These are phyloP conservation scores for Naganishia sp. DNA, from an alignment of 1,284 basidiomycete species.

Conservation along the genomic window DNA sequence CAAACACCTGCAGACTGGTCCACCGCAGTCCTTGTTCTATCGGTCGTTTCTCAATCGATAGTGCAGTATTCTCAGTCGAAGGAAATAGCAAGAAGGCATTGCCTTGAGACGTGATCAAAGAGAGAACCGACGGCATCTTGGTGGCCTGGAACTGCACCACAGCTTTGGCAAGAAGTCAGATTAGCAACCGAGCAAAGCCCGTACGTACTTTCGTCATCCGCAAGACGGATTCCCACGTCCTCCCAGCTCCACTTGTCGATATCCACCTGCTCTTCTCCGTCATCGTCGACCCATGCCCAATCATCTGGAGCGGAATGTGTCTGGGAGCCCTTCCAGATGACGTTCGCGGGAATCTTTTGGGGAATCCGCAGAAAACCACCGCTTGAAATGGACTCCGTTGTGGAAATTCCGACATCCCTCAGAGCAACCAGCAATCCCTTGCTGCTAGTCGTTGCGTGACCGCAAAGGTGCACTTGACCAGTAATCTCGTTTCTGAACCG, in stretches of 20 bases:
- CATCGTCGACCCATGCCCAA: conserved; percentile 37
- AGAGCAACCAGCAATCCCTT: conserved; percentile 47
- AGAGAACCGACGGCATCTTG: conserved; percentile 44
- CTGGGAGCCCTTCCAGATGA: conserved; percentile 10
- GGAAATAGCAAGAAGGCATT: conserved; percentile 48
- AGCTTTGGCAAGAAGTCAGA: neutral
- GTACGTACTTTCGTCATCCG: conserved; percentile 35
- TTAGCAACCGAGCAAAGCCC: neutral
- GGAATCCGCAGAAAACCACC: conserved; percentile 17
- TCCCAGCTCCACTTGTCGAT: conserved; percentile 48
- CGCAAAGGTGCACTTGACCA: conserved; percentile 60
- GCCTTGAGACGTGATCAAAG: conserved; percentile 52
- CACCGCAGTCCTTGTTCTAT: neutral
- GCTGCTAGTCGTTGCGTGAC: conserved; percentile 31
- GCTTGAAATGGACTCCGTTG: neutral
- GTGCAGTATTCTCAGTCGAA: conserved; percentile 21
- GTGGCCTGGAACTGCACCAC: conserved; percentile 31
- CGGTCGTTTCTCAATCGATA: neutral
- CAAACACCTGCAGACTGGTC: conserved; percentile 16
- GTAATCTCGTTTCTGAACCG: conserved; percentile 49
- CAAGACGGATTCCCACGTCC: conserved; percentile 39
- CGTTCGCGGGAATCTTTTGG: neutral
- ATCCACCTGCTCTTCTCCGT: conserved; percentile 47
- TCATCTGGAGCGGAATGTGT: conserved; percentile 33
- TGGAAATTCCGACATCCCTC: neutral